A percentile compares a stretch with the other conserved stretches of the same genome.
Evolutionary conservation across 148 eudicot genomes (phyloP).

Genomic region (Bassia scoparia): DNA sequence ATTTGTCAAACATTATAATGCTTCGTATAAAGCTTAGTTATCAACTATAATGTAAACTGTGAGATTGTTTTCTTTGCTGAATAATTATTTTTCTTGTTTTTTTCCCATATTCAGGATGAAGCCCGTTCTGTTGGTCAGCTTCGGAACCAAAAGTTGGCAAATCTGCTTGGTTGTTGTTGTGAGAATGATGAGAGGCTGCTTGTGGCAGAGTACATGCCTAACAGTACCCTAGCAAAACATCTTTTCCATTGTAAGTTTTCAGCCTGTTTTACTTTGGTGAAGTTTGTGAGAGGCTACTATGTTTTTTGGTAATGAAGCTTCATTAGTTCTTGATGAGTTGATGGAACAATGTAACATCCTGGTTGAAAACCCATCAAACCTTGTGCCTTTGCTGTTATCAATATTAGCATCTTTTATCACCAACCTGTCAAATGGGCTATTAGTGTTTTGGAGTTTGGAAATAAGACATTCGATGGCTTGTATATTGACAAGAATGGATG

Average conservation of each 20-base stretch:
- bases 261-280: neutral
- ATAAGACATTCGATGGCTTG: neutral
- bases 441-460: neutral
- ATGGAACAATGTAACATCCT: neutral
- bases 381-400: too few species aligned
- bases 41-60: too few species aligned
- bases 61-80: neutral
- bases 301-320: neutral
- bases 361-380: neutral
- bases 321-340: neutral
- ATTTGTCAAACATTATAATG: neutral
- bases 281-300: neutral
- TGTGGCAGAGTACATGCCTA: constrained; percentile 68
- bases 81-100: constrained; percentile 1
- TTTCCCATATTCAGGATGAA: constrained; percentile 49
- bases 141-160: constrained; percentile 50
- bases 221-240: constrained; percentile 68
- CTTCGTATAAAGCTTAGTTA: neutral
- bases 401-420: neutral
- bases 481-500: neutral
- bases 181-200: constrained; percentile 68
- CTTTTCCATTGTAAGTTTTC: constrained; percentile 62
- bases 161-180: constrained; percentile 68
- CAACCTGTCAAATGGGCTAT: neutral
- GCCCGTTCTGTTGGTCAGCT: constrained; percentile 62